Evolutionary conservation across 495 filamentous ascomycete species (phyloP), one percentile per base, ranked within the genome.

Genomic region (Amphirosellinia nigrospora): DNA sequence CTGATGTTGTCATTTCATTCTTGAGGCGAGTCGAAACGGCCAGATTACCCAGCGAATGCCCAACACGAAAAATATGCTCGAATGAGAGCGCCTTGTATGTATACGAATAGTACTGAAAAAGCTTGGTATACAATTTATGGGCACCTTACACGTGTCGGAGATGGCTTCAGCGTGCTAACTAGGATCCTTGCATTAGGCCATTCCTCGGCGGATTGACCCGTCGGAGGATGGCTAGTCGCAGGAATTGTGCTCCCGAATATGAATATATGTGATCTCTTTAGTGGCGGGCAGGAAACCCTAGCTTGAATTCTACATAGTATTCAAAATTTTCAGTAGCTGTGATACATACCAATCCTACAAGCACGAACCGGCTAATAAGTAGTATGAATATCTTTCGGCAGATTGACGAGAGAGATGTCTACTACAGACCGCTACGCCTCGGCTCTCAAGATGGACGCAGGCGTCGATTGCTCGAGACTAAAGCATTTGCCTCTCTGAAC

Each of bases 1-100:
- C 63, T 65, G 43, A 65, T 65, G 46, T 65, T 53, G 63, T 65
- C 43, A 65, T 65, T 34, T 65, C 63, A 65, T 65, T 48, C 63
- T 21, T 39, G 45, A 65, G 46, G 46, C 23, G 63, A 65, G 43
- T 53, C 32, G n/a, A 46, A 28, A 65, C 46, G 3, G n/a, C 34
- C 46, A 30, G 32, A 21, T 26, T 65, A 34, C 7, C 46, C 46
- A 32, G 21, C 39, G 30, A 65, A 38, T 65, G 63, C 63, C 63
- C 46, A 53, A 53, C 61, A 46, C 62, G 62, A 60, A 39, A 60
- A 34, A 26, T 26, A 7, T 16, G 45, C 32, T 64, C 41, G 45
- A 34, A 32, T 19, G 11, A 30, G 28, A 41, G 30, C 34, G 30
- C 46, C 15, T 53, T 34, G 45, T 53, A 53, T 38, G 16, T 19